These are phyloP conservation scores for Boletus sp. DNA, from an alignment of 768 basidiomycete genomes.

Conservation along the genomic window DNA sequence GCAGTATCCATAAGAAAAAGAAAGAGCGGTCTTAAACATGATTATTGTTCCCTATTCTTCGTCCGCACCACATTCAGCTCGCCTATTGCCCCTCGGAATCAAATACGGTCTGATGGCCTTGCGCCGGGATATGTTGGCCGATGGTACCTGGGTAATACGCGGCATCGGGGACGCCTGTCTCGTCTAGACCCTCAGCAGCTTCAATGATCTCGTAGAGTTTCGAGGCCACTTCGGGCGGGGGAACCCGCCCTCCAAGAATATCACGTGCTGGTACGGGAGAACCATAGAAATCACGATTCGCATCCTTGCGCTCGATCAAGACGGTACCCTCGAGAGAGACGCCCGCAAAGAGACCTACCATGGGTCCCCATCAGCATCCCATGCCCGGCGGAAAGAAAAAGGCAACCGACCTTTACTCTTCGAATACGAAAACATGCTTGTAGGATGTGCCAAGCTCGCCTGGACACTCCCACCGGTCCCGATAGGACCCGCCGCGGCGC, in stretches of 20 bases:
- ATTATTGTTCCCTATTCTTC: not conserved
- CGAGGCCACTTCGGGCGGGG: conserved; percentile 95
- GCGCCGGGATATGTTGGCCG: conserved; percentile 54
- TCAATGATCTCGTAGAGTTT: conserved; percentile 95
- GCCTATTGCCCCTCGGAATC: conserved; percentile 57
- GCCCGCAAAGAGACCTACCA: conserved; percentile 86
- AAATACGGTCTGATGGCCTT: conserved; percentile 59
- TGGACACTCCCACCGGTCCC: conserved; percentile 92
- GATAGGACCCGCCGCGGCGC: conserved; percentile 85
- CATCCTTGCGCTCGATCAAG: conserved; percentile 92
- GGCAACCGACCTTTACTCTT: conserved; percentile 78
- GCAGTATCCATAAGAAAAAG: not conserved
- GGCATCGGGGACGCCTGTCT: conserved; percentile 70
- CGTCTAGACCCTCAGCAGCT: conserved; percentile 90
- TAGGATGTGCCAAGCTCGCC: conserved; percentile 83
- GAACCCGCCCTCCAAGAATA: conserved; percentile 90
- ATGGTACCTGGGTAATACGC: conserved; percentile 72
- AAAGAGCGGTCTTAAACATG: not conserved
- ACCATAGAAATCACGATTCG: conserved; percentile 95
- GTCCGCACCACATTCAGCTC: not conserved
- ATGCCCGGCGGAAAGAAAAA: not conserved
- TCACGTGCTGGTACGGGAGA: conserved; percentile 84
- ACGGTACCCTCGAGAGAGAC: conserved; percentile 92
- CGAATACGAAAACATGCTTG: conserved; percentile 97
- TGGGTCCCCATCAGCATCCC: not conserved